Conservation (phyloP, 1,284 basidiomycete species). For the Stygiomarasmius scandens region DNA sequence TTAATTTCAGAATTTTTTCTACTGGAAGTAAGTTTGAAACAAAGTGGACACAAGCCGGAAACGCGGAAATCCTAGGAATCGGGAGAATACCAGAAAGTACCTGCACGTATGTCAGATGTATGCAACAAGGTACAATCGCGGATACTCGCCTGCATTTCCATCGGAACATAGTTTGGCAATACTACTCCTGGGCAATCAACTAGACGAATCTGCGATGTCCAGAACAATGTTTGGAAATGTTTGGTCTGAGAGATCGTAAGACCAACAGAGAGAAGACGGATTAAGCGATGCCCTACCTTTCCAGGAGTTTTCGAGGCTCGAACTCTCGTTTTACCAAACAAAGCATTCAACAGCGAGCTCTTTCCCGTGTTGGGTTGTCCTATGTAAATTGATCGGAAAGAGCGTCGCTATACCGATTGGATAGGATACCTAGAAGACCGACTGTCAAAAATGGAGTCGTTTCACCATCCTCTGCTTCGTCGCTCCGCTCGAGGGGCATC, state of each 20-base stretch:
- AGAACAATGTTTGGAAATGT: slow-evolving; percentile 91
- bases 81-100: slow-evolving; percentile 83
- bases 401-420: not conserved
- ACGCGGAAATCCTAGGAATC: slow-evolving; percentile 83
- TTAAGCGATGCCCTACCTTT: slow-evolving; percentile 55
- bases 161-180: slow-evolving; percentile 75
- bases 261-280: not conserved
- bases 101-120: slow-evolving; percentile 43
- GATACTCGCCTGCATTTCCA: slow-evolving; percentile 73
- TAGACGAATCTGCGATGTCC: slow-evolving; percentile 79
- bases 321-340: slow-evolving; percentile 83
- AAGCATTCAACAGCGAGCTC: slow-evolving; percentile 86
- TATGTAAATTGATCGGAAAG: slow-evolving; percentile 28
- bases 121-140: slow-evolving; percentile 19
- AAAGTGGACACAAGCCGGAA: slow-evolving; percentile 40
- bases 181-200: slow-evolving; percentile 88
- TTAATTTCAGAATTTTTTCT: slow-evolving; percentile 69
- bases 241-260: slow-evolving; percentile 63
- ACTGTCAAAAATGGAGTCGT: slow-evolving; percentile 74
- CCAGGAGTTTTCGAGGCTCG: slow-evolving; percentile 89
- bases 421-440: slow-evolving; percentile 72
- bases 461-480: slow-evolving; percentile 36
- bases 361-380: slow-evolving; percentile 96
- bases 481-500: slow-evolving; percentile 25
- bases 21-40: slow-evolving; percentile 75